Base-by-base conservation (phyloP, 192 early-diverging fungal species). In the Coemansia sp. region DNA sequence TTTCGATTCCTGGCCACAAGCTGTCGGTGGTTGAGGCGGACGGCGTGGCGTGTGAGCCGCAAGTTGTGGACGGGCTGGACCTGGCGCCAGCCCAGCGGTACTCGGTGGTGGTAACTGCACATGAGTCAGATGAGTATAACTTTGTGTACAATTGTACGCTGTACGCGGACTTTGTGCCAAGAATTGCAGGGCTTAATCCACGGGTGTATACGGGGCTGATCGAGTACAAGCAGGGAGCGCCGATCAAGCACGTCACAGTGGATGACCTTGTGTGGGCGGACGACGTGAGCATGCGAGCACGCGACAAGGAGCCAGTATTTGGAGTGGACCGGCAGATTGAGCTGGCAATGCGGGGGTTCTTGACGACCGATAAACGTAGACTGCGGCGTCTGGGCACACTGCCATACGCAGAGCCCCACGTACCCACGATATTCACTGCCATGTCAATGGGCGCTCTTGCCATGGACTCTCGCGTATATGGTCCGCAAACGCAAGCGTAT, bases 11-110 rank as follows among this genome's bases (percentile, higher is more conserved):
- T 60, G 87, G 86, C n/a, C 90, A 92, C 79, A 76, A 83, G 21
- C 72, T 94, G 68, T 70, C 74, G 50, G 80, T 94, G 24, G 89
- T 94, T 62, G 93, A 94, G 75, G 82, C 83, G 43, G 90, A 92
- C 50, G 90, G 90, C 51, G 82, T 81, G 43, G 68, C 86, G 56
- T 76, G 81, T 6, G 54, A 85, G 41, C 84, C 84, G 15, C 71
- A 62, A 22, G 71, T 64, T 8, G 84, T 85, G n/a, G 59, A 79
- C 5, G 77, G 71, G 22, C 71, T 90, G 50, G 82, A 89, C 53
- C 63, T 84, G 17, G 70, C 84, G 37, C 85, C 85, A 4, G 93
- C 86, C 1, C 90, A 93, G 69, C 86, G 93, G 29, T 82, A 86
- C 72, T 90, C 91, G 38, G 87, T 92, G 2, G 81, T 94, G 2